Evolutionary conservation across 1,139 yeast genomes (phyloP).

Genomic region (Meyerozyma guilliermondii): DNA sequence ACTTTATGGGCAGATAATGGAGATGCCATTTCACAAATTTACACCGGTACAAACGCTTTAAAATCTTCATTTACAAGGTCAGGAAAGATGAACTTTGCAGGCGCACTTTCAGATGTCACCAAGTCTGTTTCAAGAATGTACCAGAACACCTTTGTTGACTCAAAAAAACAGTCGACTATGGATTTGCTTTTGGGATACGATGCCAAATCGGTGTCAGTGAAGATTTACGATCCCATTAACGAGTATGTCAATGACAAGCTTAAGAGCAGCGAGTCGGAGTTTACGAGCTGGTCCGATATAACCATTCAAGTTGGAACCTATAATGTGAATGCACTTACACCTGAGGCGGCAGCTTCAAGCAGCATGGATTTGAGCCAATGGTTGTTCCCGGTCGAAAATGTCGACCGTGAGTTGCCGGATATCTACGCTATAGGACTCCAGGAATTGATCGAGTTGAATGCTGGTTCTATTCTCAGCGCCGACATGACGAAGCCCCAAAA

Average conservation of each 20-base stretch:
- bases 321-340: slow-evolving; percentile 77
- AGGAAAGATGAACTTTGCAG: slow-evolving; percentile 95
- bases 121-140: slow-evolving; percentile 94
- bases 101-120: slow-evolving; percentile 93
- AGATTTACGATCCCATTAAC: slow-evolving; percentile 80
- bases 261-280: slow-evolving; percentile 44
- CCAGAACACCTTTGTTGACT: slow-evolving; percentile 92
- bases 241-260: slow-evolving; percentile 72
- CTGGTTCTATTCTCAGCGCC: slow-evolving; percentile 72
- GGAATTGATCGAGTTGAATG: slow-evolving; percentile 86
- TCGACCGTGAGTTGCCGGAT: slow-evolving; percentile 49
- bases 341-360: slow-evolving; percentile 20
- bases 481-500: slow-evolving; percentile 58
- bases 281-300: slow-evolving; percentile 56
- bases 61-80: slow-evolving; percentile 91
- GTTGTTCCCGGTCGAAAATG: slow-evolving; percentile 71
- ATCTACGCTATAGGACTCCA: slow-evolving; percentile 85
- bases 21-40: slow-evolving; percentile 92
- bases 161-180: slow-evolving; percentile 79
- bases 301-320: slow-evolving; percentile 78
- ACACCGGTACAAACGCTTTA: slow-evolving; percentile 95
- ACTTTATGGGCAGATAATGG: slow-evolving; percentile 97
- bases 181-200: slow-evolving; percentile 80
- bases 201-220: slow-evolving; percentile 64
- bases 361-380: slow-evolving; percentile 61